A percentile compares a stretch with the other conserved stretches of the same genome.
Evolutionary conservation across 1,284 basidiomycete genomes (phyloP).

Genomic region (Fomitopsis betulina): DNA sequence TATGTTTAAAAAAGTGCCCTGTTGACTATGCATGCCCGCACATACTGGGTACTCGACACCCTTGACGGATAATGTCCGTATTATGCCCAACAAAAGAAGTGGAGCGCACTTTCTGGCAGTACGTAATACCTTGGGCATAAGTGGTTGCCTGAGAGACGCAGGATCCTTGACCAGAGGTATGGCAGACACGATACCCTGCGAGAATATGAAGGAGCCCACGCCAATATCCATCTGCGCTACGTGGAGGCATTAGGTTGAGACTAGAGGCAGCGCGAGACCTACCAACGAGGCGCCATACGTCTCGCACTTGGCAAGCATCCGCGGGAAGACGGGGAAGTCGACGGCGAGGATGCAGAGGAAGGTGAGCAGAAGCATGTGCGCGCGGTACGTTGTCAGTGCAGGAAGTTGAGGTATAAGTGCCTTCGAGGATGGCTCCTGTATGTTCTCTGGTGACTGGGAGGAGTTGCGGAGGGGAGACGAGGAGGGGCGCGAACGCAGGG

Average conservation of each 20-base stretch:
- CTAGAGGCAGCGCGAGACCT: neutral
- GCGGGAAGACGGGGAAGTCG: conserved; percentile 91
- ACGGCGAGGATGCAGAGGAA: conserved; percentile 91
- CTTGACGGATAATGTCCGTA: conserved; percentile 86
- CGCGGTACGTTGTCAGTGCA: conserved; percentile 84
- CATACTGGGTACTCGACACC: conserved; percentile 89
- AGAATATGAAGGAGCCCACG: conserved; percentile 95
- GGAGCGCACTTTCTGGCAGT: conserved; percentile 62
- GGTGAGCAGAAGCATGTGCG: conserved; percentile 96
- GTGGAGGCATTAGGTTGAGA: neutral
- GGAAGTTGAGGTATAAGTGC: conserved; percentile 42
- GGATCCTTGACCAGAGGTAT: conserved; percentile 69
- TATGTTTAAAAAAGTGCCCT: neutral
- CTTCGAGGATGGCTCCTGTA: conserved; percentile 1
- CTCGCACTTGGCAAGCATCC: conserved; percentile 89
- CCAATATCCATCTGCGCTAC: conserved; percentile 88
- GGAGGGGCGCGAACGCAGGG: conserved; percentile 18
- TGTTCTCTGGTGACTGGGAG: conserved; percentile 2
- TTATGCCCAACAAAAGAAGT: conserved; percentile 68
- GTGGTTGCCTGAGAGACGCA: conserved; percentile 42
- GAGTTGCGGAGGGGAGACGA: conserved; percentile 16
- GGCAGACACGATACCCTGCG: conserved; percentile 86
- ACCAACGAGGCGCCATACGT: conserved; percentile 91
- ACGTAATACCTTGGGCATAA: conserved; percentile 45
- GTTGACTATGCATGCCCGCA: neutral